These are phyloP conservation scores for Talaromyces sp. DNA, from an alignment of 2,329 filamentous ascomycete genomes.

Conservation along the genomic window DNA sequence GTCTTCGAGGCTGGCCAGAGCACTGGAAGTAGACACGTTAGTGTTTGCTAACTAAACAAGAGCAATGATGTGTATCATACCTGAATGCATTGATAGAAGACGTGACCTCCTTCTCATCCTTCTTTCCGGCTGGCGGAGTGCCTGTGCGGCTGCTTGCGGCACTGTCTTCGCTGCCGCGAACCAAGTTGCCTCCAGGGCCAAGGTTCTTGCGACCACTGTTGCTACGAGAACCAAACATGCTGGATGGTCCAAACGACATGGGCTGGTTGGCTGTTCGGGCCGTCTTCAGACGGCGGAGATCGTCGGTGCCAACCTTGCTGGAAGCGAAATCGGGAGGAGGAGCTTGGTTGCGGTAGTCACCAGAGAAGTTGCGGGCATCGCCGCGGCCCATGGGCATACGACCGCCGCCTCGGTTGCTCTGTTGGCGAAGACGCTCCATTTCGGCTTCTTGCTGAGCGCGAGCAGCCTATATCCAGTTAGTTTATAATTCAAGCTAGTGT, in stretches of 20 bases:
- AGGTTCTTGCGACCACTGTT: constrained; percentile 74
- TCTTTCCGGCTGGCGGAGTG: constrained; percentile 69
- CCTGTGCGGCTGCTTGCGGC: constrained; percentile 82
- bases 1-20: constrained; percentile 43
- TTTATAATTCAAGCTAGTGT: neutral
- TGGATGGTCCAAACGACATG: constrained; percentile 71
- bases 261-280: constrained; percentile 59
- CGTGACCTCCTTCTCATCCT: constrained; percentile 57
- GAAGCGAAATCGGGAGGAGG: constrained; percentile 64
- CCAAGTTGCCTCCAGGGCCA: constrained; percentile 67
- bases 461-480: constrained; percentile 46
- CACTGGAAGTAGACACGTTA: constrained; percentile 25
- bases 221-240: constrained; percentile 83
- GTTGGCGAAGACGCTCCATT: constrained; percentile 50
- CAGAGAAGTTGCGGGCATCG: constrained; percentile 79
- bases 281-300: constrained; percentile 71
- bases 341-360: constrained; percentile 60
- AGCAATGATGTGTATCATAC: constrained; percentile 50
- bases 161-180: constrained; percentile 75
- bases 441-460: constrained; percentile 80
- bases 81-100: constrained; percentile 87
- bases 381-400: constrained; percentile 73
- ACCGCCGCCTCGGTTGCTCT: constrained; percentile 57
- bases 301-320: constrained; percentile 86
- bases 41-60: neutral